Evolutionary conservation across 1,284 basidiomycete genomes (phyloP), one percentile per base, ranked within the genome.

Genomic region (Sporisorium scitamineum): DNA sequence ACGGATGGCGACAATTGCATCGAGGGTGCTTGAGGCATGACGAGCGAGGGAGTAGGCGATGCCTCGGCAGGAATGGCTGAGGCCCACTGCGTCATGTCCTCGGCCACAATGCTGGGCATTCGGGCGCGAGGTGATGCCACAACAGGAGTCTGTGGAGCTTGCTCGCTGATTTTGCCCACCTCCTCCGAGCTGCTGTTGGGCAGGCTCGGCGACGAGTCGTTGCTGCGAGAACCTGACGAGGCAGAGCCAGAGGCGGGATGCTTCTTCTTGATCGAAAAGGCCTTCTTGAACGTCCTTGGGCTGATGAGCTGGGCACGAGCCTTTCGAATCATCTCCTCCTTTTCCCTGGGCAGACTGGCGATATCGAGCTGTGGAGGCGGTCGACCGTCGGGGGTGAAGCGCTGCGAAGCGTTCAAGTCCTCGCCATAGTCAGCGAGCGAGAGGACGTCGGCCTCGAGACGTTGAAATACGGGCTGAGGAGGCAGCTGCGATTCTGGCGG

Each of bases 251-350:
- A 50, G 22, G 14, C 11, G n/a, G 61, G 61, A 9, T 54, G 37
- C 55, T 71, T 67, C 42, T 48, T 61, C 47, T 54, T 72, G 54
- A 69, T 61, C 34, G 61, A 58, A 22, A 75, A 70, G n/a, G 72
- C 59, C 63, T 63, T 75, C 31, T 51, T 75, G 59, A 75, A 64
- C n/a, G 60, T 42, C 41, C 59, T 47, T 10, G 72, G 72, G 63
- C 67, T 70, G 53, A 70, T 61, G 47, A 66, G 62, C 22, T 61
- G 66, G 42, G 65, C 61, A 2, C 65, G 50, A 5, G 62, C 57
- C 45, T 52, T 60, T 9, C 50, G 50, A 7, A 65, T 47, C 50
- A 65, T 54, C 26, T 74, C 65, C 4, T 69, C 58, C 71, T 69
- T 74, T 42, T 74, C 71, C 11, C 71, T 57, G 13, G 71, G 71